phyloP scores from a whole-genome alignment of 768 basidiomycete species.

The Hydnomerulius pinastri region DNA sequence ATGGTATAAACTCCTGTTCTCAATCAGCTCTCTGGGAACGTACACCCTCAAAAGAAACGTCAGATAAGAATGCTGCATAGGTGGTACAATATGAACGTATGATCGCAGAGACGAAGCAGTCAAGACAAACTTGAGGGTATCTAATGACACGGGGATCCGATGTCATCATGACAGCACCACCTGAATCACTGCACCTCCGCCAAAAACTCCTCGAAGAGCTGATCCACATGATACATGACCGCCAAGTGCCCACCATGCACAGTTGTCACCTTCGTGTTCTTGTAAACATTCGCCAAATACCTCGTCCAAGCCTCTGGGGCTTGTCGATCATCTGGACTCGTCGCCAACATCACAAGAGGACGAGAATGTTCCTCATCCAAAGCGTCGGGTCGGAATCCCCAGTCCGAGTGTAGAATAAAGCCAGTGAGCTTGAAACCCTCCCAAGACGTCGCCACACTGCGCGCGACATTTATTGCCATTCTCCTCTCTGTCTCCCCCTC shows the following conservation, averaged over 20 bases:
- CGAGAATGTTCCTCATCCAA: constrained; percentile 47
- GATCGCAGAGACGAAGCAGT: no score
- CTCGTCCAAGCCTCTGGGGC: constrained; percentile 44
- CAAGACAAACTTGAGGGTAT: no score
- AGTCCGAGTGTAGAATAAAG: constrained; percentile 48
- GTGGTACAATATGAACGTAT: neutral
- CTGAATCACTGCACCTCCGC: constrained; percentile 10
- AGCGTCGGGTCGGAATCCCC: constrained; percentile 46
- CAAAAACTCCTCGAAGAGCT: constrained; percentile 43
- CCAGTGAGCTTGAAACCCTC: constrained; percentile 50
- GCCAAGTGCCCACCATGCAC: constrained; percentile 54
- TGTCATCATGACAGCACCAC: no score
- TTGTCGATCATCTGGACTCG: constrained; percentile 44
- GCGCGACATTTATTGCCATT: constrained; percentile 43
- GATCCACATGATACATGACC: constrained; percentile 45
- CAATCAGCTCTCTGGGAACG: neutral
- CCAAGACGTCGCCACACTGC: constrained; percentile 53
- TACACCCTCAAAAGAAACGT: neutral
- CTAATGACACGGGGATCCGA: no score
- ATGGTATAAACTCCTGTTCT: neutral
- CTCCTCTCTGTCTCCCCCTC: constrained; percentile 46
- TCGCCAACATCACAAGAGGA: constrained; percentile 47
- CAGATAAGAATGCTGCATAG: no score
- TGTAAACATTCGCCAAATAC: constrained; percentile 51
- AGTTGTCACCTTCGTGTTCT: constrained; percentile 41